Evolutionary conservation across 2,329 filamentous ascomycete genomes (phyloP).

Genomic region (Arthrobotrys sphaeroides): DNA sequence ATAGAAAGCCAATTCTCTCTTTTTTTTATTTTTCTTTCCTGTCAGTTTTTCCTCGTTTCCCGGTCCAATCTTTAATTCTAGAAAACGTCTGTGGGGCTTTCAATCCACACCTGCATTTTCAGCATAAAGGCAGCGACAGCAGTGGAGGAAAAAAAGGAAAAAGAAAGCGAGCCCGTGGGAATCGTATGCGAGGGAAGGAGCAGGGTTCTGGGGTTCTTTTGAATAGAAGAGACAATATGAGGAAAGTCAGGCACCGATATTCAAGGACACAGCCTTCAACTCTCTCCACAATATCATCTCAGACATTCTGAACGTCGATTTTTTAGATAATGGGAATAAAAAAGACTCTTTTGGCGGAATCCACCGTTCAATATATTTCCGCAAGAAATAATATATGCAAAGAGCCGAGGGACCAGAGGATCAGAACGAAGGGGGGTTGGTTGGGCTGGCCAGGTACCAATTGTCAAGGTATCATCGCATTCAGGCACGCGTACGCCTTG

Average conservation of each 20-base stretch:
- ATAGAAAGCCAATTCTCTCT: neutral
- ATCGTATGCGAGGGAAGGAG: conserved; percentile 42
- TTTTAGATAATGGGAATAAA: conserved; percentile 34
- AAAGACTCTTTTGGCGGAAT: conserved; percentile 6
- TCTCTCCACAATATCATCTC: conserved; percentile 5
- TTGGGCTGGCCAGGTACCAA: conserved; percentile 21
- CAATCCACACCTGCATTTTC: conserved; percentile 26
- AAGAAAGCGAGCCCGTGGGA: conserved; percentile 52
- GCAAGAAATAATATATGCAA: neutral
- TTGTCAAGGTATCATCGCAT: conserved; percentile 3
- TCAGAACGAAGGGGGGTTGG: conserved; percentile 2
- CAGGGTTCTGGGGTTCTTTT: conserved; percentile 40
- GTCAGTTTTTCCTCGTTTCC: conserved; percentile 7
- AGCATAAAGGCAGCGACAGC: conserved; percentile 3
- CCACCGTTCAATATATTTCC: neutral
- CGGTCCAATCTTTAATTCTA: conserved; percentile 28
- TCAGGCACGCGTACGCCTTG: conserved; percentile 2
- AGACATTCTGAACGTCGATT: neutral
- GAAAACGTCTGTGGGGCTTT: conserved; percentile 38
- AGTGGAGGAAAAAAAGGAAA: conserved; percentile 50
- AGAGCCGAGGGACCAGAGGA: conserved; percentile 19
- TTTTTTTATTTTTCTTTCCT: conserved; percentile 29
- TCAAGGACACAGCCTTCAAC: conserved; percentile 27
- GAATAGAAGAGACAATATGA: neutral
- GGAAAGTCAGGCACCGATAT: conserved; percentile 47